Evolutionary conservation across 352 stramenopile species (phyloP).

Genomic region (Pelagophyceae sp.): DNA sequence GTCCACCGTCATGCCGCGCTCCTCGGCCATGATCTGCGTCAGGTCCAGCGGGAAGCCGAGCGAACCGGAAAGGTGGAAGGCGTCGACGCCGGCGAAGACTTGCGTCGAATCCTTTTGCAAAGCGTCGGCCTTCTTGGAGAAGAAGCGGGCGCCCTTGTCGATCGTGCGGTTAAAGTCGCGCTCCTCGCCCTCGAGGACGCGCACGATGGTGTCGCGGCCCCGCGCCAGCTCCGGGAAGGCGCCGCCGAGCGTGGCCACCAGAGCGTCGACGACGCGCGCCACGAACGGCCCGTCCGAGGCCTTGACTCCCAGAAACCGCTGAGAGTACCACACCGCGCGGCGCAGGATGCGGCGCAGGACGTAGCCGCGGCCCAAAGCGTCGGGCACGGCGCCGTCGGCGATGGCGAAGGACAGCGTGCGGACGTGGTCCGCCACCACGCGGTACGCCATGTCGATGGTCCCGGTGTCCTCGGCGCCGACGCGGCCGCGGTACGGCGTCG

Average conservation of each 20-base stretch:
- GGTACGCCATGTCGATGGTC: conserved; percentile 69
- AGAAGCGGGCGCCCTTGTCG: conserved; percentile 75
- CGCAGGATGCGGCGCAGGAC: conserved; percentile 85
- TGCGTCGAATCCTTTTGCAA: conserved; percentile 35
- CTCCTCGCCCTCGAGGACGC: conserved; percentile 92
- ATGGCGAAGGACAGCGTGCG: conserved; percentile 84
- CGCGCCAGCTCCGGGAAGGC: conserved; percentile 89
- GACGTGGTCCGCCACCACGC: conserved; percentile 89
- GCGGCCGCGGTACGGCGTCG: conserved; percentile 48
- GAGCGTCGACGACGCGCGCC: conserved; percentile 69
- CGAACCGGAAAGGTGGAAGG: conserved; percentile 89
- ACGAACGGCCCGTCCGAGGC: conserved; percentile 66
- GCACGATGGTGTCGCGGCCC: conserved; percentile 75
- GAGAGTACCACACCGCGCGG: conserved; percentile 89
- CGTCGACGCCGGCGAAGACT: conserved; percentile 82
- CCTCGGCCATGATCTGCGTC: conserved; percentile 91
- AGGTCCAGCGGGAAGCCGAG: conserved; percentile 93
- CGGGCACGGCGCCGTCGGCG: conserved; percentile 83
- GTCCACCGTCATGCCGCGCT: conserved; percentile 83
- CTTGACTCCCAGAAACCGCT: conserved; percentile 84
- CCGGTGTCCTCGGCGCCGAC: conserved; percentile 55
- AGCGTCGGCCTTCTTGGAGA: conserved; percentile 59
- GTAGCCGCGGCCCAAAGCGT: conserved; percentile 88
- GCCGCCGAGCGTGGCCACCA: conserved; percentile 68
- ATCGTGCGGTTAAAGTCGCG: conserved; percentile 84